Conservation (phyloP, 345 rosid species). For the Physaria fendleri region DNA sequence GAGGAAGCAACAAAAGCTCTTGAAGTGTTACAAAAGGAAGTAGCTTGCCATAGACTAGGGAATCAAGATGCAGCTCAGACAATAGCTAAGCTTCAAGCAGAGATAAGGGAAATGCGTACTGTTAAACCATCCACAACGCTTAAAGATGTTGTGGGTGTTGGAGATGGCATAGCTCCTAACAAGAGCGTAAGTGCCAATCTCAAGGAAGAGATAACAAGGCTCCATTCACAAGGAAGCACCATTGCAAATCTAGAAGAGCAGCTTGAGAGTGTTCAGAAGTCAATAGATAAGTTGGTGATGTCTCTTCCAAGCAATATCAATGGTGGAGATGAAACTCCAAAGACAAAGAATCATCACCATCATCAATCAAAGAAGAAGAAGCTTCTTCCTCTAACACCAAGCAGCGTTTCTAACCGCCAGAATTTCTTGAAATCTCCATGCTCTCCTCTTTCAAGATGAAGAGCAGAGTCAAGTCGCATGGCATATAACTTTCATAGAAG, state of each 20-base stretch:
- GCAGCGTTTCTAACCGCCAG: constrained; percentile 61
- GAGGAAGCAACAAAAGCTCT: constrained; percentile 93
- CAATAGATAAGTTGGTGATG: constrained; percentile 93
- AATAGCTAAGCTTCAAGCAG: constrained; percentile 92
- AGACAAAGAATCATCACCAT: constrained; percentile 49
- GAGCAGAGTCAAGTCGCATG: constrained; percentile 68
- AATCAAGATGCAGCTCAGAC: constrained; percentile 99
- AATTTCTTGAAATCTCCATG: constrained; percentile 82
- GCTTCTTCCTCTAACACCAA: constrained; percentile 69
- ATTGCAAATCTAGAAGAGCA: constrained; percentile 95
- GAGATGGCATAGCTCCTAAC: constrained; percentile 51
- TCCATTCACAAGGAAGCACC: constrained; percentile 93
- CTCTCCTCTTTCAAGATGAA: constrained; percentile 72
- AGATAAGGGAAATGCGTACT: constrained; percentile 86
- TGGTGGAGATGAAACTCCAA: constrained; percentile 54
- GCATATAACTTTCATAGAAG: constrained; percentile 76
- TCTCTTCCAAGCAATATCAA: constrained; percentile 67
- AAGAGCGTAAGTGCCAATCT: constrained; percentile 91
- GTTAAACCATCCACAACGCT: constrained; percentile 39
- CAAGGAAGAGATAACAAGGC: constrained; percentile 97
- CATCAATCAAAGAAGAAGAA: constrained; percentile 73
- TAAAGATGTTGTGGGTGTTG: constrained; percentile 48
- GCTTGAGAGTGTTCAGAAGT: constrained; percentile 93
- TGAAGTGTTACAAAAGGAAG: constrained; percentile 96
- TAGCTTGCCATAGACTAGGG: constrained; percentile 91